Percentiles rank a stretch among this genome's conserved stretches.
phyloP scores from a whole-genome alignment of 2,329 filamentous ascomycete species.

The Ceratocystiopsis sp. region DNA sequence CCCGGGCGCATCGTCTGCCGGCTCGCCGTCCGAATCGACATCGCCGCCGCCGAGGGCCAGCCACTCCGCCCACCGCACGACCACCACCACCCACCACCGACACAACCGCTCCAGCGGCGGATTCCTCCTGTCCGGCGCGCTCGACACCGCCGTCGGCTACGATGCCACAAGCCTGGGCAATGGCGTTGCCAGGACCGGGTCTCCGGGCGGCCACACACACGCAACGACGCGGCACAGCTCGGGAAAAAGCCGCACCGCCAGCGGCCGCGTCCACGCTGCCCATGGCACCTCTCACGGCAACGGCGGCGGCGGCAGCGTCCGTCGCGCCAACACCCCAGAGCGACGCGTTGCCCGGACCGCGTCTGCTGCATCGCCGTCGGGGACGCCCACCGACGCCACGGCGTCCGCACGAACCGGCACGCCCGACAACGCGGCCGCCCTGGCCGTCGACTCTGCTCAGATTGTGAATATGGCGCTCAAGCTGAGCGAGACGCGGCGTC shows the following conservation, averaged over 20 bases:
- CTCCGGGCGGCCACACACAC: not conserved
- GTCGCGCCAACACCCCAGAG: not conserved
- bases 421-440: not conserved
- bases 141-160: conserved; percentile 8
- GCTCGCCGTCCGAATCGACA: no score
- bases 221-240: not conserved
- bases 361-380: conserved; percentile 5
- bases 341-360: not conserved
- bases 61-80: not conserved
- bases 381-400: not conserved
- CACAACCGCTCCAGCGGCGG: conserved; percentile 26
- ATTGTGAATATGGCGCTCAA: conserved; percentile 88
- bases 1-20: no score
- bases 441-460: conserved; percentile 50
- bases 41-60: not conserved
- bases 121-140: conserved; percentile 32
- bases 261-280: not conserved
- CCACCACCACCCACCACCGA: no score
- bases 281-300: not conserved
- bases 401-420: no score
- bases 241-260: not conserved
- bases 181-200: no score
- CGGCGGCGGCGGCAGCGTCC: not conserved
- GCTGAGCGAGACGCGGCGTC: conserved; percentile 62
- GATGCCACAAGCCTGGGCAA: not conserved